Evolutionary conservation across 2,329 filamentous ascomycete genomes (phyloP), one percentile per base, ranked within the genome.

Genomic region (Cladosporium sp.): DNA sequence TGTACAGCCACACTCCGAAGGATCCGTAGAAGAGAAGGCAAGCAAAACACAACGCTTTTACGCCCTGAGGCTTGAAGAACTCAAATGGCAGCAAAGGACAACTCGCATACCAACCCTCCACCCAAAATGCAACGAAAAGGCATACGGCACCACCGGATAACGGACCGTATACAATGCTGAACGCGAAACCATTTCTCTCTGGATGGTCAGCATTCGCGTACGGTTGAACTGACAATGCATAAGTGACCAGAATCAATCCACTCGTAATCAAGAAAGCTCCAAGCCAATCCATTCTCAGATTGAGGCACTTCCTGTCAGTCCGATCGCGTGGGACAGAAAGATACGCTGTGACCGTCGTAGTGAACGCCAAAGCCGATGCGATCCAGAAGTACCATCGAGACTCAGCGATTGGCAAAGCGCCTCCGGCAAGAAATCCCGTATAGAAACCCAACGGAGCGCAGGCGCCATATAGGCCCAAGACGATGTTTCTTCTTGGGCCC

Each of bases 391-490:
- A 73, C 71, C 70, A 72, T 4, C 61, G 60, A 15, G 65, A 59
- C 9, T 64, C 57, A 24, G 60, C 51, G 2, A 59, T 58, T 2
- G 67, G 65, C 28, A 72, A 56, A 25, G 66, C 65, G 20, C 70
- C 68, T 32, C 69, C 68, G 10, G 64, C 64, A 19, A 71, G 58
- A 47, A 73, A 70, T 2, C 71, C 71, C 5, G 62, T 63, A 52
- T 70, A 73, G 64, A 73, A 72, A 0, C 71, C 71, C 5, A 73
- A 56, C 12, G 71, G 71, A 8, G 71, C 71, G 57, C 65, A 70
- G 1, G 70, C 71, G n/a, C 68, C 65, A 42, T 72, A 71, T n/a
- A 73, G 55, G 4, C 69, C 68, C 39, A 72, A 57, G 7, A 72
- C 67, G 12, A 70, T 56, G 40, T 72, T 73, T 57, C 67, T 68